Base-by-base conservation (phyloP, 495 filamentous ascomycete genomes). In the Ramalina intermedia region DNA sequence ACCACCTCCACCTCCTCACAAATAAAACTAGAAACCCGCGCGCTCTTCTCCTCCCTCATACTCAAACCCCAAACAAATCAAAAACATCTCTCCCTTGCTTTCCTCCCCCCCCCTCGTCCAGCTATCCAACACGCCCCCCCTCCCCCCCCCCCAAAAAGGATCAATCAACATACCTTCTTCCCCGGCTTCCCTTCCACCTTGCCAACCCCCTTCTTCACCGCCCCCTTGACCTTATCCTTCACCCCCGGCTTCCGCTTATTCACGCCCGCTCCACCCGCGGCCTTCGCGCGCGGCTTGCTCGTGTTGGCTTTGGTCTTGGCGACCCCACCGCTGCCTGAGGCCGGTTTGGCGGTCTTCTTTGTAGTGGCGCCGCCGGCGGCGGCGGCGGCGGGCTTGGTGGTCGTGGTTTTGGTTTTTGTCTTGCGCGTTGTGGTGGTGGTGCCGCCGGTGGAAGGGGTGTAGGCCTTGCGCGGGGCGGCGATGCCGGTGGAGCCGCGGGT, bases 181-280 rank as follows among this genome's bases (percentile, higher is more conserved):
- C 47, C 57, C 21, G 57, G 57, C 43, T 59, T 59, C 26, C 54
- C 45, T 36, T 58, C 46, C 6, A 58, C 24, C 18, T 48, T 48
- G 1, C 57, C 57, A 12, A 46, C 55, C 0, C 27, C 48, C 47
- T 57, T 57, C 40, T 54, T 55, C 6, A 51, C 48, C 11, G 49
- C 41, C 2, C 57, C 57, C n/a, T 52, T 46, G 2, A 58, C 57
- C 56, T 60, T 60, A 26, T 60, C 55, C 45, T 36, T 23, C 13
- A 54, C 14, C 1, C 35, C 52, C 8, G 53, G 26, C 24, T 48
- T 51, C 16, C 55, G 42, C 27, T 54, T 52, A 11, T 50, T 52
- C 49, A 46, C 49, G 24, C 51, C 50, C 42, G 41, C 47, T 1
- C 55, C 44, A 2, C 49, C 24, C 18, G 53, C 39, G 6, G 53